Evolutionary conservation across 176 grass and related monocot genomes (phyloP), one percentile per base, ranked within the genome.

Genomic region (Oryza meyeriana): DNA sequence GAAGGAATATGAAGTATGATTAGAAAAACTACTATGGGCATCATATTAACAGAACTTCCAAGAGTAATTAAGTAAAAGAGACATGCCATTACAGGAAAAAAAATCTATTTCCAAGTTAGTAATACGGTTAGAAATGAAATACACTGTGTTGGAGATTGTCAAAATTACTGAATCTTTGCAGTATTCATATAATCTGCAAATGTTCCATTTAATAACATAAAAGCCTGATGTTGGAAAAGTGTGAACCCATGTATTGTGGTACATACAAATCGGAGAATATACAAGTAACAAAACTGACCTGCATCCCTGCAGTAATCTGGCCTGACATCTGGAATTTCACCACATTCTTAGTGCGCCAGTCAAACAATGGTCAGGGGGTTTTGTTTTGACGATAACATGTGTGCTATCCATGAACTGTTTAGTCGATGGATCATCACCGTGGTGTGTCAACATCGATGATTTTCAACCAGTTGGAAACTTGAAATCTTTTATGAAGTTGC

Each of bases 401-500:
- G 17, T 69, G 39, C 30, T 35, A 24, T 22, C 10, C 48, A 27
- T 81, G 61, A 74, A 59, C 10, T 59, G 42, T 35, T 58, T 30
- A 61, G 57, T 27, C 72, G 33, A 77, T 59, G 58, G 57, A 78
- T 55, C 40, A 36, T 28, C 33, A 31, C 13, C 12, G 33, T 41
- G 18, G 18, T 30, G 42, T 76, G 70, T 84, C 47, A 31, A 66
- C 32, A 77, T 65, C 64, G n/a, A 66, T 8, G 77, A 22, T 44
- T 66, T 81, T 85, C 42, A 82, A 45, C 33, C 22, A 82, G 7
- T 61, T 85, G 64, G 47, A 55, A 22, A 55, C 50, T 55, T 2
- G 50, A 89, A 85, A 81, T 71, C 25, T 16, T 25, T 77, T 73
- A 38, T 47, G 35, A n/a, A 78, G 44, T 77, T 77, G 7, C 55